Base-by-base conservation (phyloP, 2,329 filamentous ascomycete genomes). In the Bisporella sp. region DNA sequence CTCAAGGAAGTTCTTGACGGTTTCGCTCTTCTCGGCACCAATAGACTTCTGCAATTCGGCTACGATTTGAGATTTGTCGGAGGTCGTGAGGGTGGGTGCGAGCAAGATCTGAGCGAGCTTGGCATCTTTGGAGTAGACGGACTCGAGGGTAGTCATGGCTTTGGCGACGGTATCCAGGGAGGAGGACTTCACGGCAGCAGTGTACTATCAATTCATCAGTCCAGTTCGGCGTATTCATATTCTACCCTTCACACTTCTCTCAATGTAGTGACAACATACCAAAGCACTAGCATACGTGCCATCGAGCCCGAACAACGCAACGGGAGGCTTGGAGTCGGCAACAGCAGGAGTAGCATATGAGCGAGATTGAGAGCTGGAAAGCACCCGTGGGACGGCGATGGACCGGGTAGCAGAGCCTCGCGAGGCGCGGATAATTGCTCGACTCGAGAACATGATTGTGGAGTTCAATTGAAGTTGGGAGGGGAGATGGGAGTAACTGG, bases 201-300 rank as follows among this genome's bases (percentile, higher is more conserved):
- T 97, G 84, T 96, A 99, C 93, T 99, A 37, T 37, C 35, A 37
- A 8, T 9, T 37, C 35, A 37, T n/a, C 35, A 37, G 46, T 30
- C 30, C 30, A 9, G 31, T 33, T 12, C 43, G 37, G 40, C 33
- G 21, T 21, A 21, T 21, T 3, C 3, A 21, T 21, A 21, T 40
- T 9, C 45, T 45, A 28, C 8, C 35, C 41, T 4, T 12, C 42
- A 32, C 13, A 21, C 12, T 5, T 8, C 29, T 31, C 32, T 21
- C 41, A 42, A 41, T n/a, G 37, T 45, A 21, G 29, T 48, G 8
- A 39, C 48, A 52, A 70, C 89, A 71, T 92, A 99, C 93, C 84
- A 99, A 81, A 77, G 93, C 93, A 76, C 86, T 90, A 71, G 93
- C 93, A 77, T 99, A 99, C 70, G 92, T 97, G 73, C 93, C 93